Conservation (phyloP, 305 asterid species). For the Rubia tinctorum region DNA sequence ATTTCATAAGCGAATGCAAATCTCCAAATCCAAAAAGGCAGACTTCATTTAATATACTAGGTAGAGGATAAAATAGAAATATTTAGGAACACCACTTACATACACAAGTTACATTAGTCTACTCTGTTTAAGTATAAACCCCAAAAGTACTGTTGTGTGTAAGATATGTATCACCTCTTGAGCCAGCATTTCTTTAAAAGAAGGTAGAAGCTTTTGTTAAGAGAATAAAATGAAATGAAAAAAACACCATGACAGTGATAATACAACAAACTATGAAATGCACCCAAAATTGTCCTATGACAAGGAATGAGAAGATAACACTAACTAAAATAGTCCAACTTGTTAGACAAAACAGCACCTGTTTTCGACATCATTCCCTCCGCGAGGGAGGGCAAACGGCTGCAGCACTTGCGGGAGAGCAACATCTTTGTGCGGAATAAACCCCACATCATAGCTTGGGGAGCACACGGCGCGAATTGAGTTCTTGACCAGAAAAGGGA, state of each 20-base stretch:
- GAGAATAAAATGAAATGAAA: constrained; percentile 30
- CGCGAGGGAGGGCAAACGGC: constrained; percentile 93
- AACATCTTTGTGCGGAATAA: neutral
- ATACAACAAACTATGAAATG: no score
- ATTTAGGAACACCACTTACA: neutral
- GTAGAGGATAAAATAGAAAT: neutral
- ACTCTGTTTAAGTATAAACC: neutral
- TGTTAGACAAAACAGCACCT: constrained; percentile 39
- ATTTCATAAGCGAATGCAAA: neutral
- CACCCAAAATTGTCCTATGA: neutral
- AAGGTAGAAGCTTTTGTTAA: neutral
- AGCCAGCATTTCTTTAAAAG: neutral
- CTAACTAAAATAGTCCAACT: neutral
- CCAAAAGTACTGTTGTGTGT: neutral
- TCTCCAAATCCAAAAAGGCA: neutral
- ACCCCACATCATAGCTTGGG: neutral
- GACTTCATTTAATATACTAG: neutral
- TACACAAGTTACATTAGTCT: neutral
- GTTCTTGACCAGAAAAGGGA: constrained; percentile 79
- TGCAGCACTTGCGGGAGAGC: neutral
- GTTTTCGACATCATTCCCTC: constrained; percentile 88
- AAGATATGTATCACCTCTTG: neutral
- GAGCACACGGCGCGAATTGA: constrained; percentile 26
- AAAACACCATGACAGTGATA: neutral
- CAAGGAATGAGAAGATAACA: neutral